Conservation (phyloP, 345 rosid species). For the Eucalyptus microcorys region DNA sequence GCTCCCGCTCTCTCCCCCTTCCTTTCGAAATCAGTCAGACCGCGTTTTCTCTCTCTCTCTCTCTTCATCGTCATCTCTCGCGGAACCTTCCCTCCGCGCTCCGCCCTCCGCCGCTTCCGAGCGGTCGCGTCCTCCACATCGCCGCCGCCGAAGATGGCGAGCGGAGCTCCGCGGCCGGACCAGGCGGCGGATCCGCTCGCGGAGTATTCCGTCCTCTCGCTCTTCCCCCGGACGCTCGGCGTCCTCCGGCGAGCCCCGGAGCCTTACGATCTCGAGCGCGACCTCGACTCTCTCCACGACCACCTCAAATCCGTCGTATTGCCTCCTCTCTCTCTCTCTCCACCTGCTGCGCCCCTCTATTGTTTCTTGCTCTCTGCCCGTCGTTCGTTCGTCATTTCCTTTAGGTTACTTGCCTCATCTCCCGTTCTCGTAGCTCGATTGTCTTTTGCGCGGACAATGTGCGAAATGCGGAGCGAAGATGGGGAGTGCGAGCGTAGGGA, state of each 20-base stretch:
- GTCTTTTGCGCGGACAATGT: neutral
- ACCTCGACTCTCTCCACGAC: conserved; percentile 27
- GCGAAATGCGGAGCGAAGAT: neutral
- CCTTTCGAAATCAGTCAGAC: conserved; percentile 3
- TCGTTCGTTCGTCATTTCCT: neutral
- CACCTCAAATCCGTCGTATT: conserved; percentile 55
- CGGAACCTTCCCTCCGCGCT: neutral
- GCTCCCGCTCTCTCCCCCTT: conserved; percentile 6
- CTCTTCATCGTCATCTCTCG: neutral
- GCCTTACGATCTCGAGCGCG: conserved; percentile 14
- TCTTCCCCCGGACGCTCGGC: conserved; percentile 50
- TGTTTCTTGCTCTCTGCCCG: neutral
- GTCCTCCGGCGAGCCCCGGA: conserved; percentile 18
- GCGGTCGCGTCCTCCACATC: neutral
- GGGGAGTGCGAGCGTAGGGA: neutral
- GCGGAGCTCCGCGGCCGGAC: neutral
- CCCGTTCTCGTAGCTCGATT: neutral
- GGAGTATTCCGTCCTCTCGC: conserved; percentile 39
- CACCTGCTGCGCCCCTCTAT: neutral
- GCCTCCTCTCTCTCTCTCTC: neutral
- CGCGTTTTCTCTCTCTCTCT: neutral
- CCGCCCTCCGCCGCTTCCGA: neutral
- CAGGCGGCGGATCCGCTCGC: conserved; percentile 45
- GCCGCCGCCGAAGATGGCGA: neutral
- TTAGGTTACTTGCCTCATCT: neutral